Evolutionary conservation across 352 stramenopile species (phyloP).

Genomic region (Phytophthora pini): DNA sequence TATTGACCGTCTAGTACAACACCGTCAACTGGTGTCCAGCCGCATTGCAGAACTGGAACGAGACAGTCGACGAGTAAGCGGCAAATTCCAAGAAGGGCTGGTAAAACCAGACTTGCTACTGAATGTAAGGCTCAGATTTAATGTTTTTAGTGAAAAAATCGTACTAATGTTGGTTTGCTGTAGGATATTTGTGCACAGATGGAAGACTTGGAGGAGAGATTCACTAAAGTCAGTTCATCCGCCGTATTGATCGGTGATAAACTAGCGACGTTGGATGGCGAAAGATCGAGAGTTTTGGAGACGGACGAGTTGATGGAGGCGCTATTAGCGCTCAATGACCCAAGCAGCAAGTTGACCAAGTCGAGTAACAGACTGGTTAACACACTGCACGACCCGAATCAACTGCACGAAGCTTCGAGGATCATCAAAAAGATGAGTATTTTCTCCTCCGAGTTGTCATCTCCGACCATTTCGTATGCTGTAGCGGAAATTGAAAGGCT

Average conservation of each 20-base stretch:
- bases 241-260: slow-evolving; percentile 76
- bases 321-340: slow-evolving; percentile 75
- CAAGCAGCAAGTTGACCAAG: slow-evolving; percentile 51
- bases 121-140: slow-evolving; percentile 34
- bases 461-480: slow-evolving; percentile 56
- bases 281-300: slow-evolving; percentile 70
- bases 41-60: slow-evolving; percentile 69
- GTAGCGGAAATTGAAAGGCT: slow-evolving; percentile 77
- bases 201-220: slow-evolving; percentile 86
- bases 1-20: slow-evolving; percentile 63
- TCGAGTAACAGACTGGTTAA: slow-evolving; percentile 71
- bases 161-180: slow-evolving; percentile 1
- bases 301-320: slow-evolving; percentile 84
- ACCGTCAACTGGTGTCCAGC: slow-evolving; percentile 62
- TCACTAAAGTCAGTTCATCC: slow-evolving; percentile 87
- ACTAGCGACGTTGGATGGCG: slow-evolving; percentile 68
- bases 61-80: slow-evolving; percentile 60
- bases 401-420: slow-evolving; percentile 69
- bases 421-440: slow-evolving; percentile 81
- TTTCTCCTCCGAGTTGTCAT: slow-evolving; percentile 77
- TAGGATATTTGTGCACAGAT: slow-evolving; percentile 80
- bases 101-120: slow-evolving; percentile 65
- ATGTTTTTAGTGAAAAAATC: not conserved
- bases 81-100: slow-evolving; percentile 73
- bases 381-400: slow-evolving; percentile 69